Evolutionary conservation across 2,329 filamentous ascomycete species (phyloP), one percentile per base, ranked within the genome.

Genomic region (Talaromyces atroroseus): DNA sequence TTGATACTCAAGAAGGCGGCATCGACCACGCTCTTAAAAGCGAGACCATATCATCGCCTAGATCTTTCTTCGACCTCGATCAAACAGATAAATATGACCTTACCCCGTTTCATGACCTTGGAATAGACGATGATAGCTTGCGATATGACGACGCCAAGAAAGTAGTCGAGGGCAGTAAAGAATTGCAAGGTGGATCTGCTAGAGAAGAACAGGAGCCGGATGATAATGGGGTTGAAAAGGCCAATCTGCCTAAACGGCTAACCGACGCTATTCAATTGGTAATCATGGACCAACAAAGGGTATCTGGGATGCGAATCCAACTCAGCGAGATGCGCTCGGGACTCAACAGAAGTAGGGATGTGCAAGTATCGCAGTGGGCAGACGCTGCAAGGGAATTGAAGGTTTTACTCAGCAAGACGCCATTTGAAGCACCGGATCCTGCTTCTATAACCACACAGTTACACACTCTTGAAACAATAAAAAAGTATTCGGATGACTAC

Each of bases 401-500:
- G 10, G 46, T 29, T 14, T 24, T 47, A 2, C 14, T 53, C 18
- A 47, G 42, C 42, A 47, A 44, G 7, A 14, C 42, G 1, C 29
- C 26, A 8, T 10, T 47, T 1, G 51, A 42, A 24, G 6, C 47
- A 5, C 18, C 42, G 10, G 10, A 45, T 14, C 18, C 52, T 66
- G 24, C 26, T 58, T n/a, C 26, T 20, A 12, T 53, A 47, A 38
- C 20, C 20, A 46, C 10, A 55, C 61, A 21, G 62, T 62, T 42
- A 60, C 65, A 21, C 44, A 57, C n/a, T 59, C 66, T 12, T 62
- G 65, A 52, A 49, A 50, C 6, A 16, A 53, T 53, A 16, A 24
- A 47, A 20, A 42, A 53, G 32, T 58, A 57, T 4, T 63, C 62
- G 16, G 58, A 62, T 5, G 60, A 61, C 18, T 68, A 69, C 49